Evolutionary conservation across 306 rosid species (phyloP).

Genomic region (Quillaja saponaria): DNA sequence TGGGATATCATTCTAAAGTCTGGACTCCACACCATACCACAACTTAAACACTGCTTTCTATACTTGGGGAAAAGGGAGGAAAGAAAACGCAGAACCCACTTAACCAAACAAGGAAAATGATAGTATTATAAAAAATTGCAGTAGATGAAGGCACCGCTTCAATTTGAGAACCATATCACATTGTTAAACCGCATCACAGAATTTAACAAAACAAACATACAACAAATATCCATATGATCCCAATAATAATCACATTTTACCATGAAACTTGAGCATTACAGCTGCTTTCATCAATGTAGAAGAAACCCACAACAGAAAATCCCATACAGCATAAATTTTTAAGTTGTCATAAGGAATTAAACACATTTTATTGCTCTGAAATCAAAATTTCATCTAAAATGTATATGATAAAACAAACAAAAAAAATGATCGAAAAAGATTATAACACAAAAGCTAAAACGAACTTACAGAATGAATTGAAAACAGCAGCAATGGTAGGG

Average conservation of each 20-base stretch:
- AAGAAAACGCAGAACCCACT: conserved; percentile 1
- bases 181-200: conserved; percentile 22
- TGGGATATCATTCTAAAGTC: too few relatives aligned
- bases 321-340: too few relatives aligned
- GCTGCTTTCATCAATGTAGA: background rate
- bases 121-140: background rate
- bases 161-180: conserved; percentile 22
- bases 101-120: conserved; percentile 3
- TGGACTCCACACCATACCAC: too few relatives aligned
- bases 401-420: background rate
- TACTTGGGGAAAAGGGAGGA: background rate
- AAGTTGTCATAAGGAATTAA: too few relatives aligned
- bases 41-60: too few relatives aligned
- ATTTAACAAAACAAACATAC: conserved; percentile 20
- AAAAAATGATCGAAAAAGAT: background rate
- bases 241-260: background rate
- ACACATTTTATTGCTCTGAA: too few relatives aligned
- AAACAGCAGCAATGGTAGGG: conserved; percentile 4
- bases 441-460: background rate
- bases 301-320: background rate
- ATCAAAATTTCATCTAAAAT: conserved; percentile 12
- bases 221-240: background rate
- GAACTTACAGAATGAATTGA: conserved; percentile 23
- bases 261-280: background rate
- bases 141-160: background rate